Conservation (phyloP, 2,329 filamentous ascomycete genomes). For the Epichloe glyceriae region DNA sequence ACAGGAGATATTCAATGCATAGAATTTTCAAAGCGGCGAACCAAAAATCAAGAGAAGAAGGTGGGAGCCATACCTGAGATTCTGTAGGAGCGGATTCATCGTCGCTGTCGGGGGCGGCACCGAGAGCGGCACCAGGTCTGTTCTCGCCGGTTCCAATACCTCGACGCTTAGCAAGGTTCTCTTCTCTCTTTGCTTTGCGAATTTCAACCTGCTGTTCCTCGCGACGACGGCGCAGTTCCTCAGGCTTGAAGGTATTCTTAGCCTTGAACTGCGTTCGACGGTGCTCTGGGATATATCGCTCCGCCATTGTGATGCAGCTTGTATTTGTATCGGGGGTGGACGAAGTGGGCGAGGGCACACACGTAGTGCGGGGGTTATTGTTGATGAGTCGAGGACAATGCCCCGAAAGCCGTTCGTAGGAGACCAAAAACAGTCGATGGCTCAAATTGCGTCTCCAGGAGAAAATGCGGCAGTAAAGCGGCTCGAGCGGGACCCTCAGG, state of each 20-base stretch:
- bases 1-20: constrained; percentile 1
- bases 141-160: constrained; percentile 76
- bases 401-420: neutral
- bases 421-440: neutral
- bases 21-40: neutral
- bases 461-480: constrained; percentile 1
- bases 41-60: neutral
- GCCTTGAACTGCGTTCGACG: constrained; percentile 99
- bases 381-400: constrained; percentile 3
- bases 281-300: constrained; percentile 98
- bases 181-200: constrained; percentile 94
- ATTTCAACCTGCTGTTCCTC: constrained; percentile 99
- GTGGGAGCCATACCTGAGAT: constrained; percentile 59
- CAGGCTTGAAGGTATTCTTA: constrained; percentile 97
- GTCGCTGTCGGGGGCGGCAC: constrained; percentile 88
- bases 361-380: constrained; percentile 5
- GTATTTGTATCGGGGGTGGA: neutral
- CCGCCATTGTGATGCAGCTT: constrained; percentile 58
- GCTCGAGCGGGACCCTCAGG: constrained; percentile 2
- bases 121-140: constrained; percentile 68
- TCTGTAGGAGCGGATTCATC: constrained; percentile 93
- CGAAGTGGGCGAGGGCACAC: constrained; percentile 4
- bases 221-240: constrained; percentile 93
- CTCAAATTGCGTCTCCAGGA: constrained; percentile 1
- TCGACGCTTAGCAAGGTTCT: constrained; percentile 96